These are phyloP conservation scores for Termitomyces sp. DNA, from an alignment of 1,284 basidiomycete genomes.

Conservation along the genomic window DNA sequence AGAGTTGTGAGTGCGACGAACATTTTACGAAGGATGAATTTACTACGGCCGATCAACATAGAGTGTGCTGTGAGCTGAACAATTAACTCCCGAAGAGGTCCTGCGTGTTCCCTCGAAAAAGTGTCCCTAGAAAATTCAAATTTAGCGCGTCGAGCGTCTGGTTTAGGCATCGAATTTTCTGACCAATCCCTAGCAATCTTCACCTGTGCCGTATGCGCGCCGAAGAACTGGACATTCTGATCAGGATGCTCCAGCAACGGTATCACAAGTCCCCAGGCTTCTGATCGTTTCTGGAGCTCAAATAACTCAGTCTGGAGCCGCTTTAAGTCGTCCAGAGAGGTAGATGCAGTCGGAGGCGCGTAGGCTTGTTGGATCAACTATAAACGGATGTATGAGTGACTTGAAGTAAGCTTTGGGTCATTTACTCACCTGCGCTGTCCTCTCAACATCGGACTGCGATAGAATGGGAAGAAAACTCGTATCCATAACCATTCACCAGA, in stretches of 20 bases:
- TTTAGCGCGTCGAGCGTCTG: neutral
- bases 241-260: slow-evolving; percentile 68
- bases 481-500: slow-evolving; percentile 19
- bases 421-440: slow-evolving; percentile 41
- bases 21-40: slow-evolving; percentile 77
- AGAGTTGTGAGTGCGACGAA: slow-evolving; percentile 83
- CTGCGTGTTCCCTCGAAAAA: slow-evolving; percentile 52
- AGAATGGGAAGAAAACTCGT: slow-evolving; percentile 40
- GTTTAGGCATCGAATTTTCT: slow-evolving; percentile 21
- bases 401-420: slow-evolving; percentile 4
- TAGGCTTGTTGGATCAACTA: slow-evolving; percentile 54
- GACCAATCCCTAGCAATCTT: slow-evolving; percentile 90
- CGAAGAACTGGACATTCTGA: slow-evolving; percentile 85
- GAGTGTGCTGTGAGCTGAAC: slow-evolving; percentile 60
- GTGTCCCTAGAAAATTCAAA: slow-evolving; percentile 41
- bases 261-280: slow-evolving; percentile 75
- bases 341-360: slow-evolving; percentile 38
- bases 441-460: slow-evolving; percentile 37
- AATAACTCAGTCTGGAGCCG: slow-evolving; percentile 68
- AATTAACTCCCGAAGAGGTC: slow-evolving; percentile 53
- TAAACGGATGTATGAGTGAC: slow-evolving; percentile 10
- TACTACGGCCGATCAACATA: slow-evolving; percentile 46
- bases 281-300: slow-evolving; percentile 64
- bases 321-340: slow-evolving; percentile 54
- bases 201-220: slow-evolving; percentile 85